Base-by-base conservation (phyloP, 1,139 yeast species). In the Debaryomycetaceae sp. region DNA sequence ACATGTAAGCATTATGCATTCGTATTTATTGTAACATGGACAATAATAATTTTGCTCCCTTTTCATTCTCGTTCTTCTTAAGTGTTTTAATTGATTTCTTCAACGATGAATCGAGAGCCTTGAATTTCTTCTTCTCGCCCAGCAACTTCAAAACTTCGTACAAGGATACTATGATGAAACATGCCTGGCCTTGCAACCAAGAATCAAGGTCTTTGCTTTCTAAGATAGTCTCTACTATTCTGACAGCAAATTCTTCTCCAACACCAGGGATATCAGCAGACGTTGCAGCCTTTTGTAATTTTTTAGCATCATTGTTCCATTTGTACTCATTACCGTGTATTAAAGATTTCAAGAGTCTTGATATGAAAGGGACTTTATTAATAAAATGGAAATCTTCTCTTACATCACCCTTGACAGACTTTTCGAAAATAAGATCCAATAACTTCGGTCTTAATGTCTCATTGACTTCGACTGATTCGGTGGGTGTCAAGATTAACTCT, bases 121-220 rank as follows among this genome's bases (percentile, higher is more conserved):
- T 75, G 58, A 64, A 73, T 47, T 60, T 68, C 54, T 51, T 61
- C n/a, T 59, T 52, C 31, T 62, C 59, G 24, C 62, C 58, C 57
- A 56, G 62, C 38, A 61, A 50, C 45, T 64, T 58, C 58, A 73
- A 69, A n/a, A 76, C 76, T 63, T 86, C 95, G 54, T 66, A 78
- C 11, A 83, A 64, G 1, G 90, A 77, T 39, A 89, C 91, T 42
- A 91, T 74, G 14, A 88, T 89, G 60, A 93, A 91, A 4, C 96
- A 84, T 34, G 95, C 87, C 51, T 80, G 82, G 41, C 89, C 87
- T 41, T 79, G 67, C 40, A 85, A 78, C 98, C 98, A 91, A 45
- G 72, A 76, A 37, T 67, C 68, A 37, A 87, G 66, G 44, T 76
- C 71, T 24, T 56, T 52, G 41, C 70, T 69, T 24, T 63, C 66